These are phyloP conservation scores for Schizosaccharomyces lindneri DNA, from an alignment of 805 yeast species.

Conservation along the genomic window DNA sequence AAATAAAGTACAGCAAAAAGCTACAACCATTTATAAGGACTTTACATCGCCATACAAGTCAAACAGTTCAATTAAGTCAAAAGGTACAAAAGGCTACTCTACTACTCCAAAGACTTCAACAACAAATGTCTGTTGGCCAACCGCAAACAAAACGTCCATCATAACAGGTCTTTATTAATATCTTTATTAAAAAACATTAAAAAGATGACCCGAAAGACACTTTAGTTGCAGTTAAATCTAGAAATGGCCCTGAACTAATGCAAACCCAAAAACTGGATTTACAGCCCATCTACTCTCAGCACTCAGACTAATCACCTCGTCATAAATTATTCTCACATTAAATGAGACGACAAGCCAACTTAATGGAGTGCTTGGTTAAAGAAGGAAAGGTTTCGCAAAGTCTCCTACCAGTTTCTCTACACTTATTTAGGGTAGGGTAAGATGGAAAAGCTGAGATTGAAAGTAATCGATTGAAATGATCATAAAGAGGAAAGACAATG, in stretches of 20 bases:
- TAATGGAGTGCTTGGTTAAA: constrained; percentile 1
- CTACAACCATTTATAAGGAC: not conserved
- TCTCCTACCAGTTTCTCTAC: not conserved
- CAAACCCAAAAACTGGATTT: not conserved
- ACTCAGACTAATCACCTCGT: constrained; percentile 1
- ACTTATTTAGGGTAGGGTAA: not conserved
- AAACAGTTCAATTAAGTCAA: not conserved
- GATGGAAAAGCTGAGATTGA: not conserved
- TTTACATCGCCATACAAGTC: not conserved
- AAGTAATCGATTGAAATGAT: not conserved
- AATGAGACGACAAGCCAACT: constrained; percentile 1
- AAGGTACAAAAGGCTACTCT: not conserved
- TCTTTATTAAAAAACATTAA: not conserved
- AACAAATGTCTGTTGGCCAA: not conserved
- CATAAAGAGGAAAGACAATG: too few relatives aligned
- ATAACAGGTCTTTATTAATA: not conserved
- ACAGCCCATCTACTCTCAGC: not conserved
- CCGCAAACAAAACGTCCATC: not conserved
- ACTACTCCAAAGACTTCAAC: not conserved
- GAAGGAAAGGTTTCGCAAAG: not conserved
- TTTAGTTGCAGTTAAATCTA: not conserved
- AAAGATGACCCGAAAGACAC: not conserved
- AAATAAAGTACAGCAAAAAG: not conserved
- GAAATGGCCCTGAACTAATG: not conserved
- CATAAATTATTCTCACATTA: not conserved